Evolutionary conservation across 805 yeast genomes (phyloP).

Genomic region (Pichia heedii): DNA sequence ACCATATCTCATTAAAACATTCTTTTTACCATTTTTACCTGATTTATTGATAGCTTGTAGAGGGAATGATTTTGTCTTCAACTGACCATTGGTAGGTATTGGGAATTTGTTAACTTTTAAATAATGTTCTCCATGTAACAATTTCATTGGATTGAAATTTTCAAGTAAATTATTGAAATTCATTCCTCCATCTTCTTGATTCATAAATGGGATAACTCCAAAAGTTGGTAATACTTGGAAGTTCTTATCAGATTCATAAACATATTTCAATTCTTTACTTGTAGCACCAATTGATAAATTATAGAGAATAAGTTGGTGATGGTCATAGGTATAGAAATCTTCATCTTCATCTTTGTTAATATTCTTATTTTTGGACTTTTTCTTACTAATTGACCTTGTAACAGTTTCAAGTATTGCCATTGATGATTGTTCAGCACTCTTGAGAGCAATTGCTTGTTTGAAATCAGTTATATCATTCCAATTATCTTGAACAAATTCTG

Average conservation of each 20-base stretch:
- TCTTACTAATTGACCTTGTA: slow-evolving; percentile 25
- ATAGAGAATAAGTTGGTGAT: slow-evolving; percentile 70
- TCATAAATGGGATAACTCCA: slow-evolving; percentile 83
- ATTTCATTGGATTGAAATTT: slow-evolving; percentile 79
- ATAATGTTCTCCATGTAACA: slow-evolving; percentile 94
- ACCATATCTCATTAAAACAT: slow-evolving; percentile 70
- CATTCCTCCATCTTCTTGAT: slow-evolving; percentile 45
- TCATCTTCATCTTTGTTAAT: slow-evolving; percentile 39
- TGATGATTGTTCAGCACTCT: slow-evolving; percentile 67
- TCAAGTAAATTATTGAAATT: slow-evolving; percentile 56
- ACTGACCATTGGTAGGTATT: slow-evolving; percentile 59
- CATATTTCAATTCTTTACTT: slow-evolving; percentile 65
- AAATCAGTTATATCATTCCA: slow-evolving; percentile 65
- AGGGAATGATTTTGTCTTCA: slow-evolving; percentile 57
- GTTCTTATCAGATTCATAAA: slow-evolving; percentile 64
- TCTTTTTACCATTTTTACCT: slow-evolving; percentile 42
- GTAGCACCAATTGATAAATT: slow-evolving; percentile 86
- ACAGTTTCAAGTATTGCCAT: slow-evolving; percentile 67
- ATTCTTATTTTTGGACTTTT: slow-evolving; percentile 23
- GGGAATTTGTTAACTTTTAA: slow-evolving; percentile 69
- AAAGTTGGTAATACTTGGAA: slow-evolving; percentile 85
- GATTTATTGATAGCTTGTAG: slow-evolving; percentile 68
- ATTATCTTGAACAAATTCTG: slow-evolving; percentile 59
- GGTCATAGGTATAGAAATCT: slow-evolving; percentile 48
- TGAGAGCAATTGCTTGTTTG: slow-evolving; percentile 40